phyloP scores from a whole-genome alignment of 2,329 filamentous ascomycete genomes.

The Nemania sp. region DNA sequence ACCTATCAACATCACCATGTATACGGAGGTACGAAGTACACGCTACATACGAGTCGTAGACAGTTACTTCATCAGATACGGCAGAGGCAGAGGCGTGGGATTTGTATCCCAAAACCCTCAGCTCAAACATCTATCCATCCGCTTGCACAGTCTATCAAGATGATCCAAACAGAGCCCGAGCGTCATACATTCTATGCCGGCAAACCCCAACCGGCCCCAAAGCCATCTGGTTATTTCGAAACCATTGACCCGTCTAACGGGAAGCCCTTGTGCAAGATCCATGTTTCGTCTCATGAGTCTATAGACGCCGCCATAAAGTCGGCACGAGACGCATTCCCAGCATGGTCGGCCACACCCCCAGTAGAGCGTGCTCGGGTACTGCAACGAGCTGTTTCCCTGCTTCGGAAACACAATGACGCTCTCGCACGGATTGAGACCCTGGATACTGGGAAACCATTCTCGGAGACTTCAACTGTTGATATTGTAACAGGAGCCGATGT shows the following conservation, averaged over 20 bases:
- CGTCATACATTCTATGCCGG: constrained; percentile 79
- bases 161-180: constrained; percentile 36
- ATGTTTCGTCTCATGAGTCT: constrained; percentile 68
- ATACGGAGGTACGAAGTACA: too few species aligned
- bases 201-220: constrained; percentile 63
- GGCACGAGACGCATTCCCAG: constrained; percentile 71
- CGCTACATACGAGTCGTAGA: too few species aligned
- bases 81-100: too few species aligned
- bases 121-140: neutral
- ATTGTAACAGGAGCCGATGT: constrained; percentile 83
- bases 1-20: too few species aligned
- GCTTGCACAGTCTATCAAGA: constrained; percentile 20
- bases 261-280: constrained; percentile 70
- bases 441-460: constrained; percentile 85
- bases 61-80: too few species aligned
- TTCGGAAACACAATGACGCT: constrained; percentile 77
- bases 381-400: constrained; percentile 72
- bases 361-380: constrained; percentile 77
- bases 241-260: constrained; percentile 76
- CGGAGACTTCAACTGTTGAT: constrained; percentile 84
- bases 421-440: constrained; percentile 79
- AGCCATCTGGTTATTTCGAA: constrained; percentile 66
- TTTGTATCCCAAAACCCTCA: too few species aligned
- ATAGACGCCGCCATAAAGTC: constrained; percentile 74
- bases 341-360: constrained; percentile 78